Percentiles rank a stretch among this genome's conserved stretches.
Conservation (phyloP, 2,329 filamentous ascomycete species). For the Aspergillus unguis region DNA sequence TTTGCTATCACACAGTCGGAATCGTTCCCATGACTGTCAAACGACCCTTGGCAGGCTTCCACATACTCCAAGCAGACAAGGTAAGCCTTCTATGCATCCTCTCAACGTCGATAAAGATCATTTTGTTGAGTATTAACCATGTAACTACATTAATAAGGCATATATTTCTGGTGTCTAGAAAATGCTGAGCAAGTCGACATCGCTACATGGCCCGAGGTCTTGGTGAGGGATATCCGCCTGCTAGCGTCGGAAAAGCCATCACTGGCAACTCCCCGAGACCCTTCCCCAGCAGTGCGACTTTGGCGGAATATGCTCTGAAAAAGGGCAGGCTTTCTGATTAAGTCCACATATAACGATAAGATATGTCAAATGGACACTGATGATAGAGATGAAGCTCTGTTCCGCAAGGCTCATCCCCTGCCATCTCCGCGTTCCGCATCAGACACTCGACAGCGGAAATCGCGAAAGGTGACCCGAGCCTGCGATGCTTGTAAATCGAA, state of each 20-base stretch:
- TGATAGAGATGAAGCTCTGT: too few relatives aligned
- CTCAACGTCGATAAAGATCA: too few relatives aligned
- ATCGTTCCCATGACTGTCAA: too few relatives aligned
- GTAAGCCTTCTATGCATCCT: too few relatives aligned
- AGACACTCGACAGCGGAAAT: slow-evolving; percentile 14
- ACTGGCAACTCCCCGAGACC: background rate
- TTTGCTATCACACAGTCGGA: too few relatives aligned
- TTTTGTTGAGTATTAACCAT: too few relatives aligned
- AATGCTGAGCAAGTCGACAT: background rate
- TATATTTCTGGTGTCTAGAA: background rate
- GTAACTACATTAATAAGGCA: too few relatives aligned
- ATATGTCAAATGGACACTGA: background rate
- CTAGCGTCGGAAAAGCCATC: slow-evolving; percentile 4
- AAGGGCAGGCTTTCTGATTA: background rate
- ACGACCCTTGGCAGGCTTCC: too few relatives aligned
- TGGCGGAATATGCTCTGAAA: background rate
- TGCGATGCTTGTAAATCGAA: slow-evolving; percentile 25
- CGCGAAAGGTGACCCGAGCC: slow-evolving; percentile 24
- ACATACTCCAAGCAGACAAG: too few relatives aligned
- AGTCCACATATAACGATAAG: background rate
- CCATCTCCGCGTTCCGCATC: background rate
- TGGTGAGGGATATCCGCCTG: background rate
- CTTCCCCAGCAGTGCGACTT: too few relatives aligned
- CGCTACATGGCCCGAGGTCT: background rate
- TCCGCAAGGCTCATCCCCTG: too few relatives aligned